Evolutionary conservation across 2,329 filamentous ascomycete species (phyloP), one percentile per base, ranked within the genome.

Genomic region (Fusarium proliferatum): DNA sequence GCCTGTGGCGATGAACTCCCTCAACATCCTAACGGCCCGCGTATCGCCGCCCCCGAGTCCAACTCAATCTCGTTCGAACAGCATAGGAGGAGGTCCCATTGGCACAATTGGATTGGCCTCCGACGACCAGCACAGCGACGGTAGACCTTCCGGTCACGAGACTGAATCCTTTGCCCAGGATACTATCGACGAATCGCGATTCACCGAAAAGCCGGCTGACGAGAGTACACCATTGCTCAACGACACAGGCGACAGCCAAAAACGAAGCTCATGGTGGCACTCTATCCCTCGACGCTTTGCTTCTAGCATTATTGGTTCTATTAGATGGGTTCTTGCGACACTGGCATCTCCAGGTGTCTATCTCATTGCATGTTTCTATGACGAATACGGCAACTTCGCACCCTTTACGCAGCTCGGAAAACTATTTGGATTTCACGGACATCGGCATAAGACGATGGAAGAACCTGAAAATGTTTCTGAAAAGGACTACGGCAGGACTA

Each of bases 11-110:
- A 98, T 98, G 96, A 98, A 98, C 91, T 97, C 95, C 79, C 88
- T 97, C 87, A 97, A 96, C 86, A 94, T 97, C 83, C 90, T 98
- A 82, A 96, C 94, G 80, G 91, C 94, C 82, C 92, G 93, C 85
- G 93, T 95, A 82, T 91, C 90, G 77, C 88, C 90, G 75, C 82
- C 89, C 61, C 84, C 88, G 67, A 90, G 86, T 76, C 86, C 89
- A 39, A 80, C 82, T 49, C 86, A 88, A 62, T 87, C 89, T 66
- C 87, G 89, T 81, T 88, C 89, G 71, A 91, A 90, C 81, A 91
- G 90, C 34, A 84, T 90, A 78, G 85, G 85, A 77, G 85, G 85
- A 78, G 85, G 85, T 76, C 87, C 86, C 69, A 81, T 90, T 69
- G 84, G 85, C 70, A 39, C 51, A 26, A 79, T 88, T 53, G 84